Conservation (phyloP, 345 rosid genomes). For the Sonneratia caseolaris region DNA sequence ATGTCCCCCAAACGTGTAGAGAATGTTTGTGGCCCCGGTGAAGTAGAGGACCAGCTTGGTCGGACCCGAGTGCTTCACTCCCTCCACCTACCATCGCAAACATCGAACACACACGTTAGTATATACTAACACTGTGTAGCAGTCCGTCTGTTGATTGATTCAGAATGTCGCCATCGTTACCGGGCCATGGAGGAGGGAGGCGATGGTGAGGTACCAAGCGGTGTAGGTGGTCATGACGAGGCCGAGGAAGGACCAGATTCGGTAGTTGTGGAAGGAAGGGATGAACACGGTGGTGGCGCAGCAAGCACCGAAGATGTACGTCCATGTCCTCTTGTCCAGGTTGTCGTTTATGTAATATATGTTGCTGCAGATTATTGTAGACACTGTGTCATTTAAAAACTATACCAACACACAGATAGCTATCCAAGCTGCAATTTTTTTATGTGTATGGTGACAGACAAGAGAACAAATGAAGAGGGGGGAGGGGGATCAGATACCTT, state of each 20-base stretch:
- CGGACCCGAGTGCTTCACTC: constrained; percentile 92
- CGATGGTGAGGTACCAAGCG: constrained; percentile 95
- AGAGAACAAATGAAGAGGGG: not conserved
- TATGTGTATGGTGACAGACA: not conserved
- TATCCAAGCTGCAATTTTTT: not conserved
- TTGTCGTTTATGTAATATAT: constrained; percentile 97
- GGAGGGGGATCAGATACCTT: constrained; percentile 32
- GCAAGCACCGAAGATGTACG: constrained; percentile 96
- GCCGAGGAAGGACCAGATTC: constrained; percentile 98
- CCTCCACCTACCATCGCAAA: constrained; percentile 47
- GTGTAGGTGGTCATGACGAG: constrained; percentile 97
- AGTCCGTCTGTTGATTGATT: not conserved
- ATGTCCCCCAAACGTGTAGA: constrained; percentile 97
- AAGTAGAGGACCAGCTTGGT: constrained; percentile 75
- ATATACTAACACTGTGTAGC: not conserved
- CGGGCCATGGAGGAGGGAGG: constrained; percentile 94
- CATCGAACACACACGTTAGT: constrained; percentile 7
- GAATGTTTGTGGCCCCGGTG: constrained; percentile 99
- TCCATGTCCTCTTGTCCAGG: constrained; percentile 99
- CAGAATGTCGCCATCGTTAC: constrained; percentile 13
- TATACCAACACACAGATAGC: too few species aligned
- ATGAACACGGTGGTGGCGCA: constrained; percentile 97
- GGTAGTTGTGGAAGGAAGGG: constrained; percentile 97
- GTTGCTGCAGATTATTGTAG: constrained; percentile 45
- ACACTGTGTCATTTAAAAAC: too few species aligned